Percentiles rank a stretch among this genome's conserved stretches.
Evolutionary conservation across 192 early-diverging fungal genomes (phyloP).

Genomic region (Diversispora epigaea): DNA sequence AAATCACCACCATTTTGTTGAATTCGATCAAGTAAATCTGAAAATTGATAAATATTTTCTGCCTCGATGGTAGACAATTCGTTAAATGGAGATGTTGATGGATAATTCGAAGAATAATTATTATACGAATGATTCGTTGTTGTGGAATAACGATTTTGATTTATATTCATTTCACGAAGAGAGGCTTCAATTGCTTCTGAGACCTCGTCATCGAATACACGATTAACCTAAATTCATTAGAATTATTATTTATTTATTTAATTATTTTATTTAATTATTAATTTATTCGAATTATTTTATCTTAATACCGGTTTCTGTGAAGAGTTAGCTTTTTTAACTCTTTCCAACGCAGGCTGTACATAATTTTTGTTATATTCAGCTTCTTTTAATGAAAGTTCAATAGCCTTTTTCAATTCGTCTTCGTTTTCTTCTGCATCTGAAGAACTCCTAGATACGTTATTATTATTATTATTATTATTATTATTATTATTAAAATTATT

Average conservation of each 20-base stretch:
- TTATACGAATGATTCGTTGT: conserved; percentile 14
- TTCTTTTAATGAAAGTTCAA: conserved; percentile 87
- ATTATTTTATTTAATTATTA: neutral
- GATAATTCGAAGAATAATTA: conserved; percentile 19
- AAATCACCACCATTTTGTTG: conserved; percentile 79
- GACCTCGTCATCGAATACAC: conserved; percentile 65
- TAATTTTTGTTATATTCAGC: conserved; percentile 56
- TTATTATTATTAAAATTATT: neutral
- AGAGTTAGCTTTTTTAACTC: conserved; percentile 9
- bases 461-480: neutral
- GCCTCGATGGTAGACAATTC: conserved; percentile 76
- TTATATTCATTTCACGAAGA: conserved; percentile 58
- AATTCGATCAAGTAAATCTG: conserved; percentile 79
- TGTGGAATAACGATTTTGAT: conserved; percentile 12
- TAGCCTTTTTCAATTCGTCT: conserved; percentile 89
- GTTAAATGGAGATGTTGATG: conserved; percentile 34
- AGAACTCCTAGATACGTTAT: neutral
- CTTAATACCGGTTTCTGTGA: neutral
- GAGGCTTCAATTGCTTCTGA: conserved; percentile 80
- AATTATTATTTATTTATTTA: neutral
- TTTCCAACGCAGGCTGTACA: conserved; percentile 34
- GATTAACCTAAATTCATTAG: too few species aligned
- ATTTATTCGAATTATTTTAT: neutral
- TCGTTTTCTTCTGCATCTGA: conserved; percentile 57
- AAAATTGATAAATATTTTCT: conserved; percentile 89